Conservation (phyloP, 768 basidiomycete species). For the Rubroboletus pulcherrimus region DNA sequence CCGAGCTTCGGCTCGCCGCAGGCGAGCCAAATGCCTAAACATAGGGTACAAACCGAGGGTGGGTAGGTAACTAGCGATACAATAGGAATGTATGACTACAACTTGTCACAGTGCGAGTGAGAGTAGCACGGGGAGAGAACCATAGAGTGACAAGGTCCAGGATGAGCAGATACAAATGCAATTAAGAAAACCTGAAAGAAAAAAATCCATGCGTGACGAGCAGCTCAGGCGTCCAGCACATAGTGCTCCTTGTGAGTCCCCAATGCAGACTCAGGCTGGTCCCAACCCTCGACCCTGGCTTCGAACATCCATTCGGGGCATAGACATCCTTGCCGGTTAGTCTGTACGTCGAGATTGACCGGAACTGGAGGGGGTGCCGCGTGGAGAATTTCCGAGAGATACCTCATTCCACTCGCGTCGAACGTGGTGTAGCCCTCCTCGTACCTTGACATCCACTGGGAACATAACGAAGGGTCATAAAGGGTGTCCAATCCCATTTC, state of each 20-base stretch:
- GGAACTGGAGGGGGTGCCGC: background rate
- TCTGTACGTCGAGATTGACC: background rate
- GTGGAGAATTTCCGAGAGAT: background rate
- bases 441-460: slow-evolving; percentile 14
- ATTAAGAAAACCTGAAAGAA: too few species aligned
- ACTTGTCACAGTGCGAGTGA: background rate
- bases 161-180: background rate
- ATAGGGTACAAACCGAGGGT: too few species aligned
- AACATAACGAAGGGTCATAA: slow-evolving; percentile 5
- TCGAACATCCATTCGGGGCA: slow-evolving; percentile 26
- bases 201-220: background rate
- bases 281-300: slow-evolving; percentile 13
- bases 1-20: too few species aligned
- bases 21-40: too few species aligned
- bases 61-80: slow-evolving; percentile 1
- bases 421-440: slow-evolving; percentile 6
- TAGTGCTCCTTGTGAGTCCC: background rate
- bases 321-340: slow-evolving; percentile 12
- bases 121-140: background rate
- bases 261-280: background rate
- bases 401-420: background rate
- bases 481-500: slow-evolving; percentile 1
- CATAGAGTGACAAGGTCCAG: background rate
- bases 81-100: background rate
- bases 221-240: background rate